Percentiles rank a stretch among this genome's conserved stretches.
These are phyloP conservation scores for Raphanus raphanistrum DNA, from an alignment of 345 rosid genomes.

Conservation along the genomic window DNA sequence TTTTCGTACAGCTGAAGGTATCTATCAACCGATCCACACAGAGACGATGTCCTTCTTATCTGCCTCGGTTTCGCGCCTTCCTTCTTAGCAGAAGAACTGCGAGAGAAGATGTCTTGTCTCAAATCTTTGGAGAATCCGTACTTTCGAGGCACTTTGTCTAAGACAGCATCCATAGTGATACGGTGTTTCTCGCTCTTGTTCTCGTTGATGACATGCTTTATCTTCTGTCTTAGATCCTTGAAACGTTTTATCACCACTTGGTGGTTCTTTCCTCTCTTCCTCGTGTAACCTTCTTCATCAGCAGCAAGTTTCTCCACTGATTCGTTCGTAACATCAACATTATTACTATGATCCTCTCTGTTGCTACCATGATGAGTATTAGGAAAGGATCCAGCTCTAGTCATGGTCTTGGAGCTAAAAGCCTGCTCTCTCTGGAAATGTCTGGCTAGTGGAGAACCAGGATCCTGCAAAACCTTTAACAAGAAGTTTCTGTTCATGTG, in stretches of 20 bases:
- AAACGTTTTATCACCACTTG: background rate
- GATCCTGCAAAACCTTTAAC: background rate
- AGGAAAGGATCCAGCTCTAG: background rate
- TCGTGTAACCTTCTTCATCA: background rate
- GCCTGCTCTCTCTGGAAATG: background rate
- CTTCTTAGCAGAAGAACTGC: background rate
- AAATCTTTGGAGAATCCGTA: background rate
- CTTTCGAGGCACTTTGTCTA: background rate
- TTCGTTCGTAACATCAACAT: background rate
- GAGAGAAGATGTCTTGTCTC: background rate
- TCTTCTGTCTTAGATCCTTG: background rate
- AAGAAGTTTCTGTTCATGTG: background rate
- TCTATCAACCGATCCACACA: background rate
- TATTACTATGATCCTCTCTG: no score
- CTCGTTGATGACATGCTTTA: background rate
- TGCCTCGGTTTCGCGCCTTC: background rate
- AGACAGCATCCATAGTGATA: background rate
- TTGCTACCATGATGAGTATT: background rate
- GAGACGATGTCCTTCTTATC: background rate
- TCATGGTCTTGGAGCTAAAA: background rate
- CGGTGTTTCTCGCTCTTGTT: background rate
- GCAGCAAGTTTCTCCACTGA: background rate
- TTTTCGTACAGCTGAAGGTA: background rate
- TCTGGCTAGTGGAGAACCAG: background rate
- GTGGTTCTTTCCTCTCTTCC: background rate